Conservation (phyloP, 257 asterid species). For the Gardenia jasminoides region DNA sequence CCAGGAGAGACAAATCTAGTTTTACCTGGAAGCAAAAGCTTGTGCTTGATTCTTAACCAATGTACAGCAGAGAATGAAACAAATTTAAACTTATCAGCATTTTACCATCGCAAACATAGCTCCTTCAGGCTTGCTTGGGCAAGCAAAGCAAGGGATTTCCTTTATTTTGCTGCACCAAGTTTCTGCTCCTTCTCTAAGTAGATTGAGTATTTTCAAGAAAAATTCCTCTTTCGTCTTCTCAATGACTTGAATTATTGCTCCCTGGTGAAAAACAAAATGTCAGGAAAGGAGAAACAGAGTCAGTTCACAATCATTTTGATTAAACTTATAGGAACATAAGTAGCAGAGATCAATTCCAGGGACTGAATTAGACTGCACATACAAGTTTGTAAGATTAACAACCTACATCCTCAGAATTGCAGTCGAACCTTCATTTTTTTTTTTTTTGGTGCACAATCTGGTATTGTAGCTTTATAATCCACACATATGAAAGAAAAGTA, state of each 20-base stretch:
- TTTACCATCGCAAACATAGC: conserved; percentile 83
- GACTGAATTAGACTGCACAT: neutral
- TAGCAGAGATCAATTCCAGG: neutral
- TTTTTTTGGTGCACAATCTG: neutral
- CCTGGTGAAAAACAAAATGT: conserved; percentile 37
- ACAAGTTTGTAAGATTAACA: neutral
- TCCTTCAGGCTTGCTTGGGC: conserved; percentile 89
- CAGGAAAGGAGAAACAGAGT: neutral
- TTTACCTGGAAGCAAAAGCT: conserved; percentile 44
- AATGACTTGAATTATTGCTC: conserved; percentile 63
- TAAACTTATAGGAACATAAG: neutral
- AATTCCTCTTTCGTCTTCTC: conserved; percentile 53
- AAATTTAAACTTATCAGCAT: conserved; percentile 1
- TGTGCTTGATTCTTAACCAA: neutral
- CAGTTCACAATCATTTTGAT: conserved; percentile 1
- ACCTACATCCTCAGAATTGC: neutral
- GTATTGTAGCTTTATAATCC: neutral
- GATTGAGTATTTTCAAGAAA: conserved; percentile 43
- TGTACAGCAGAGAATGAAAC: neutral
- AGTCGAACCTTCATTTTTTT: neutral
- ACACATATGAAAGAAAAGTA: neutral
- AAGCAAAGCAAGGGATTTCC: conserved; percentile 66
- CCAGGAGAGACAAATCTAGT: conserved; percentile 52
- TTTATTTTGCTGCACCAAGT: conserved; percentile 39
- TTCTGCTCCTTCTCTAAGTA: conserved; percentile 53